Conservation (phyloP, 2,329 filamentous ascomycete genomes). For the Endothia cerciana region DNA sequence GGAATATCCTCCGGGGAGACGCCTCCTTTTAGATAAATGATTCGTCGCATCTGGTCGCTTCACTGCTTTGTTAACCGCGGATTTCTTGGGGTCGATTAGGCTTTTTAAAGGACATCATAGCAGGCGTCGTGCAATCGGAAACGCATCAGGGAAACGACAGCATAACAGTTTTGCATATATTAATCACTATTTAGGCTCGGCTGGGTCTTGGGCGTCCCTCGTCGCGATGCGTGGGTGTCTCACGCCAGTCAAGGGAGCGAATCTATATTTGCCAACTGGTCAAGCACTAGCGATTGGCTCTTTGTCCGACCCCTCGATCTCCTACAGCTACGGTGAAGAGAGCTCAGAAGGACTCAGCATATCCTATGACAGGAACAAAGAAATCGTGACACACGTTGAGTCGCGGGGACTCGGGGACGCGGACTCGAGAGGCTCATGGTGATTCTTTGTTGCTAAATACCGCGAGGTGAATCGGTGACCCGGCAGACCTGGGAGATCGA, state of each 20-base stretch:
- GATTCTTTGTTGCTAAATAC: constrained; percentile 1
- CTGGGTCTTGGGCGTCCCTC: neutral
- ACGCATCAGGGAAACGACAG: neutral
- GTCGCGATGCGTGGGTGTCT: neutral
- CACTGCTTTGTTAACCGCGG: neutral
- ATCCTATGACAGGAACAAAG: neutral
- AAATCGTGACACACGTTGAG: neutral
- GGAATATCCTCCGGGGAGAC: neutral
- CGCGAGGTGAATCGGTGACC: neutral
- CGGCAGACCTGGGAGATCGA: neutral
- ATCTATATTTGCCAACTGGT: neutral
- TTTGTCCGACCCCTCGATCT: constrained; percentile 4
- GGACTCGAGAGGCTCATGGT: neutral
- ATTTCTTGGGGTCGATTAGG: too few relatives aligned
- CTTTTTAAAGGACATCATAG: neutral
- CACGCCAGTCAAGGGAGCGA: constrained; percentile 2
- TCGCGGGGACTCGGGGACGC: neutral
- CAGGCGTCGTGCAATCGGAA: neutral
- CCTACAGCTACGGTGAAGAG: neutral
- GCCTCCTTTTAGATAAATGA: neutral
- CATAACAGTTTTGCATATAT: constrained; percentile 3
- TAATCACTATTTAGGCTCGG: neutral
- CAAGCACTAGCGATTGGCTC: constrained; percentile 1
- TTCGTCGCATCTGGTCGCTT: neutral
- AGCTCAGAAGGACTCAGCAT: neutral